Evolutionary conservation across 2,329 filamentous ascomycete species (phyloP).

Genomic region (Scedosporium dehoogii): DNA sequence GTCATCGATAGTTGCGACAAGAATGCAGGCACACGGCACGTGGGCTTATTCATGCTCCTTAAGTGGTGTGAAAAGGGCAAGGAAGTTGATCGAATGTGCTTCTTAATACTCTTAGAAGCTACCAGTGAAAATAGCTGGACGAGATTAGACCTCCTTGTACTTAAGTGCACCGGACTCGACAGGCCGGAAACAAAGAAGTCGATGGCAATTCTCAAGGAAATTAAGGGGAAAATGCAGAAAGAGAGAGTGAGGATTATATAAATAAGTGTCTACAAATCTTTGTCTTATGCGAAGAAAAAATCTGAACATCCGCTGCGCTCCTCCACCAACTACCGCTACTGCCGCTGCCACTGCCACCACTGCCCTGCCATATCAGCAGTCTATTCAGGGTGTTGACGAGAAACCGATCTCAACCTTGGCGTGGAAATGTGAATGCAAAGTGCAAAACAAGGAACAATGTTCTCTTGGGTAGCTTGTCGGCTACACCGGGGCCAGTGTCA

Average conservation of each 20-base stretch:
- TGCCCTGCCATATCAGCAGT: too few species aligned
- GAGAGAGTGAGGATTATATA: neutral
- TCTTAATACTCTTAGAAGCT: neutral
- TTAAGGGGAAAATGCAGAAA: neutral
- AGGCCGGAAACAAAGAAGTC: neutral
- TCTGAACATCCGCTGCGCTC: too few species aligned
- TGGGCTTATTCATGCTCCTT: neutral
- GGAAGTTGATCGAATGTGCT: neutral
- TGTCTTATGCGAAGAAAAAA: slow-evolving; percentile 11
- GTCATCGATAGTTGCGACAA: neutral
- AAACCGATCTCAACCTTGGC: too few species aligned
- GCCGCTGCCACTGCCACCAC: too few species aligned
- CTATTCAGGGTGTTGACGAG: too few species aligned
- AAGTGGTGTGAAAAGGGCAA: neutral
- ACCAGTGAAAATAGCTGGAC: neutral
- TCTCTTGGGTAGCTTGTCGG: too few species aligned
- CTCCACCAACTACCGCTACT: too few species aligned
- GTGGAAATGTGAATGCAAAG: too few species aligned
- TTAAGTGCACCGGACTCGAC: neutral
- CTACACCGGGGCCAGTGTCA: too few species aligned
- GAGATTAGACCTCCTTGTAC: neutral
- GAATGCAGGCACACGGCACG: neutral
- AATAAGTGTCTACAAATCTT: slow-evolving; percentile 16
- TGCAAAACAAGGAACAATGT: too few species aligned
- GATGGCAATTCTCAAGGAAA: neutral